phyloP scores from a whole-genome alignment of 768 basidiomycete species.

The Macrolepiota fuliginosa region DNA sequence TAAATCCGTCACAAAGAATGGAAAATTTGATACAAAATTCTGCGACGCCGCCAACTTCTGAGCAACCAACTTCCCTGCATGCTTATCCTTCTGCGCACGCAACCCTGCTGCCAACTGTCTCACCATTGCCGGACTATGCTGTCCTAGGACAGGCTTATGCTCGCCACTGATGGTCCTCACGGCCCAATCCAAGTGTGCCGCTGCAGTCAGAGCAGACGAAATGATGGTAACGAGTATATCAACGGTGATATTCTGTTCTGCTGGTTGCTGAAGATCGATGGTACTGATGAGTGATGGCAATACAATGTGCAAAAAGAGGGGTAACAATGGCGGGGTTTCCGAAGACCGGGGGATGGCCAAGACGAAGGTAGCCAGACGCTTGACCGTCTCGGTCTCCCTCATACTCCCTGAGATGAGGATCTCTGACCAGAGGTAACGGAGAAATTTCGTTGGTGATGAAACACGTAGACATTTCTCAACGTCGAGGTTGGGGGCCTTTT shows the following conservation, averaged over 20 bases:
- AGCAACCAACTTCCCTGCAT: slow-evolving; percentile 49
- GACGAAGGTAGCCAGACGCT: slow-evolving; percentile 66
- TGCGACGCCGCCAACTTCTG: slow-evolving; percentile 61
- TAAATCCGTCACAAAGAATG: slow-evolving; percentile 52
- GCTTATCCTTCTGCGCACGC: slow-evolving; percentile 45
- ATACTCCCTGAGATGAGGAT: slow-evolving; percentile 38
- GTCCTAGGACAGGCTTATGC: slow-evolving; percentile 51
- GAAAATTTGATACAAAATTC: slow-evolving; percentile 73
- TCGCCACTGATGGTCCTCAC: slow-evolving; percentile 52
- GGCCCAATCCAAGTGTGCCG: slow-evolving; percentile 72
- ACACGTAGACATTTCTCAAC: slow-evolving; percentile 63
- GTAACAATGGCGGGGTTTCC: slow-evolving; percentile 59
- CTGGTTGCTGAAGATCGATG: slow-evolving; percentile 51
- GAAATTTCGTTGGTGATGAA: slow-evolving; percentile 57
- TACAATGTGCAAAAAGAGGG: slow-evolving; percentile 69
- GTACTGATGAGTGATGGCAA: slow-evolving; percentile 56
- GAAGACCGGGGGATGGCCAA: slow-evolving; percentile 59
- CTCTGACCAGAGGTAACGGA: slow-evolving; percentile 69
- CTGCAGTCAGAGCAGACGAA: slow-evolving; percentile 62
- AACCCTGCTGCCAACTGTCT: slow-evolving; percentile 65
- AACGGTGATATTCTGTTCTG: slow-evolving; percentile 53
- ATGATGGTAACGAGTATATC: slow-evolving; percentile 68
- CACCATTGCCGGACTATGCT: slow-evolving; percentile 62
- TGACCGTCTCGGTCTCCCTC: slow-evolving; percentile 51
- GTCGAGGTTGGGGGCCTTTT: slow-evolving; percentile 64